Conservation (phyloP, 2,329 filamentous ascomycete genomes). For the Verticillium tricorpus region DNA sequence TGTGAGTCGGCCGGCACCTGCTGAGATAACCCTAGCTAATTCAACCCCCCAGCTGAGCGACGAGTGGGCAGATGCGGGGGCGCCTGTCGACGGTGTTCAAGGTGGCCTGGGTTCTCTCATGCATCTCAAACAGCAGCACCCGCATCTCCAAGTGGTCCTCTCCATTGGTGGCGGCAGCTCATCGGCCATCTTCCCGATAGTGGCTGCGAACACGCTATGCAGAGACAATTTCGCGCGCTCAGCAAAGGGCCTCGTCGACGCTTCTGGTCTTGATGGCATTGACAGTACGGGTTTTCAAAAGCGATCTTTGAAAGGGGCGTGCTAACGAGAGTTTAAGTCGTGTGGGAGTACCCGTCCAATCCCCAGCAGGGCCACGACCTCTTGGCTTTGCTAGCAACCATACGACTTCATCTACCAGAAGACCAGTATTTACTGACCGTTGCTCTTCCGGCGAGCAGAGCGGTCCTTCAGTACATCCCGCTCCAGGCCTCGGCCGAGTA, state of each 20-base stretch:
- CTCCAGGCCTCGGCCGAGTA: constrained; percentile 57
- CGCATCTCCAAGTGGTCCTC: constrained; percentile 68
- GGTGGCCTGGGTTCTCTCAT: constrained; percentile 71
- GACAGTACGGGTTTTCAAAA: constrained; percentile 52
- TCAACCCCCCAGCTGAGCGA: constrained; percentile 60
- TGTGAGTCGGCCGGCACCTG: constrained; percentile 46
- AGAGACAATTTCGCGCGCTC: constrained; percentile 68
- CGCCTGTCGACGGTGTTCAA: constrained; percentile 65
- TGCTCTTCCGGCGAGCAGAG: constrained; percentile 64
- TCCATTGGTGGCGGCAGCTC: constrained; percentile 69
- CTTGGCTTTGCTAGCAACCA: constrained; percentile 59
- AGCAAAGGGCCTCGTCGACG: constrained; percentile 62
- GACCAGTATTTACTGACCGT: constrained; percentile 67
- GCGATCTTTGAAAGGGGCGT: constrained; percentile 10
- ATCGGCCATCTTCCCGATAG: constrained; percentile 61
- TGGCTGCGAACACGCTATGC: constrained; percentile 55
- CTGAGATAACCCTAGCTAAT: constrained; percentile 6
- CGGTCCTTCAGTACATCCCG: constrained; percentile 66
- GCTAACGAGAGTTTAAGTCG: constrained; percentile 49
- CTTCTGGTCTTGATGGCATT: constrained; percentile 58
- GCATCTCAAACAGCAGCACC: constrained; percentile 66
- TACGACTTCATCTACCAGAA: constrained; percentile 64
- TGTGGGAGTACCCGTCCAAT: constrained; percentile 73
- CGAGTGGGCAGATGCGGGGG: constrained; percentile 70
- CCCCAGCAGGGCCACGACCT: constrained; percentile 65